Base-by-base conservation (phyloP, 2,329 filamentous ascomycete species). In the Aspergillus alliaceus region DNA sequence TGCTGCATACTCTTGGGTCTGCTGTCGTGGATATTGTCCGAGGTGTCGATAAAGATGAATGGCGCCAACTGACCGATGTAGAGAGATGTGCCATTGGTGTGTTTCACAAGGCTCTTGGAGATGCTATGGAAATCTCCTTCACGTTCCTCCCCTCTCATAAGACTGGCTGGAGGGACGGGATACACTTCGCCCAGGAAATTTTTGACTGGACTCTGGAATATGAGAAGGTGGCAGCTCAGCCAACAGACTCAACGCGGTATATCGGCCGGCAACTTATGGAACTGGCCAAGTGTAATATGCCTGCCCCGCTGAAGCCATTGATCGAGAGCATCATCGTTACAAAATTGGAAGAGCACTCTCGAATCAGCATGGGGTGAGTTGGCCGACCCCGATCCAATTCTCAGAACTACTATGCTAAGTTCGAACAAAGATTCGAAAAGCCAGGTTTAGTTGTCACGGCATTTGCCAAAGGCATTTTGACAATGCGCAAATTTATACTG, bases 31-130 rank as follows among this genome's bases (percentile, higher is more conserved):
- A 90, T 67, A 86, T 87, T 3, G 69, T 80, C 20, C 76, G 80
- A 29, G 89, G 85, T 77, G 79, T 86, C n/a, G 71, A 77, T 4
- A 72, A 76, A 4, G 86, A 84, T 63, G 89, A 91, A 67, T 91
- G 88, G 87, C 80, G 89, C 2, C 40, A 72, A 4, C 70, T 89
- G 15, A 85, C 81, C 8, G 80, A 85, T 1, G 79, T 90, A 73
- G 89, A 91, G 69, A 66, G 76, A 9, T 87, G 85, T 58, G 87
- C 86, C 1, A 69, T 86, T 79, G 42, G 83, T 80, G 4, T 82
- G 85, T 66, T 90, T 85, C 86, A 87, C 86, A 70, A 76, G 77
- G 55, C 75, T 88, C 25, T 71, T 1, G 88, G 86, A 11, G 84
- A 89, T 56, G 82, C 82, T 60, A 89, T 90, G 86, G 80, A 79